phyloP scores from a whole-genome alignment of 805 yeast species.

The Metschnikowia reukaufii region DNA sequence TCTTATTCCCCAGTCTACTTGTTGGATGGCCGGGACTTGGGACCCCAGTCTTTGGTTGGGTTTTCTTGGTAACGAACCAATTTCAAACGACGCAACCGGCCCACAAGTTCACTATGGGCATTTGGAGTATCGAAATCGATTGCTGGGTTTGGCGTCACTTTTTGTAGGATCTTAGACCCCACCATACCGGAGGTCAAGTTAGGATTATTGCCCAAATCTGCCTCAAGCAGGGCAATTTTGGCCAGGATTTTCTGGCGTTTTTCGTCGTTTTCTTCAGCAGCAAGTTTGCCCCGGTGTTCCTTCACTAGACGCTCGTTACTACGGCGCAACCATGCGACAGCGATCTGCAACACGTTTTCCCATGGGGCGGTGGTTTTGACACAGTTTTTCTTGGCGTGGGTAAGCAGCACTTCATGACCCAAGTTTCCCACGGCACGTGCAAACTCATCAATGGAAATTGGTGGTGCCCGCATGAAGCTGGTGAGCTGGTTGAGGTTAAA shows the following conservation, averaged over 20 bases:
- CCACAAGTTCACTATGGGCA: slow-evolving; percentile 56
- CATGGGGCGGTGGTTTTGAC: slow-evolving; percentile 91
- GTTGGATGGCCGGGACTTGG: slow-evolving; percentile 70
- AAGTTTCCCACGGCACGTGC: slow-evolving; percentile 81
- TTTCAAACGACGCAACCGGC: slow-evolving; percentile 67
- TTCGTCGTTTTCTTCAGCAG: slow-evolving; percentile 14
- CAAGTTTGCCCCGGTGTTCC: slow-evolving; percentile 19
- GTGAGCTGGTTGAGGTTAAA: slow-evolving; percentile 77
- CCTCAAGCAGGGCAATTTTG: slow-evolving; percentile 25
- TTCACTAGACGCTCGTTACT: slow-evolving; percentile 30
- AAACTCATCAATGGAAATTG: slow-evolving; percentile 72
- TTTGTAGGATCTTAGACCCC: slow-evolving; percentile 56
- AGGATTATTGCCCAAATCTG: slow-evolving; percentile 35
- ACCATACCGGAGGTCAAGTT: slow-evolving; percentile 44
- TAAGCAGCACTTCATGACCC: slow-evolving; percentile 78
- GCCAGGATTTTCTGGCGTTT: slow-evolving; percentile 14
- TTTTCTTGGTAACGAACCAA: slow-evolving; percentile 88
- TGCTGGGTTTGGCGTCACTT: slow-evolving; percentile 35
- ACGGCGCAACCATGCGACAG: slow-evolving; percentile 55
- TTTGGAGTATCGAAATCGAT: slow-evolving; percentile 62
- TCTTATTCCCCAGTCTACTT: no score
- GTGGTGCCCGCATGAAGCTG: slow-evolving; percentile 74
- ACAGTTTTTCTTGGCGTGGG: slow-evolving; percentile 86
- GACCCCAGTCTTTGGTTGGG: slow-evolving; percentile 97
- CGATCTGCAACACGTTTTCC: slow-evolving; percentile 71